These are phyloP conservation scores for Venturia pyrina DNA, from an alignment of 2,329 filamentous ascomycete species.

Conservation along the genomic window DNA sequence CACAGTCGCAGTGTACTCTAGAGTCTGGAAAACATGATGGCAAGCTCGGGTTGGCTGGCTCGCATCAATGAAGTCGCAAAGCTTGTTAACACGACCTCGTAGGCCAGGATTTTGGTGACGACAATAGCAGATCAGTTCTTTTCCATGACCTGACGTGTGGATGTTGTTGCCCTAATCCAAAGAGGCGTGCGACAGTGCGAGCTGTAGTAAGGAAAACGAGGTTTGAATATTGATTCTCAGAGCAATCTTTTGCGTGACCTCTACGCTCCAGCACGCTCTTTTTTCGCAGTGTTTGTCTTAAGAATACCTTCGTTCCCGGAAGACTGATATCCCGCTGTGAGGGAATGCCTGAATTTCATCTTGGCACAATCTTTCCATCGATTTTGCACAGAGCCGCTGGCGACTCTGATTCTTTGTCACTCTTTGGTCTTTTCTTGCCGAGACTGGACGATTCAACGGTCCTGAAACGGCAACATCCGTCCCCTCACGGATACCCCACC, in stretches of 20 bases:
- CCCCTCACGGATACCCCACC: not conserved
- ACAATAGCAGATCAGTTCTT: not conserved
- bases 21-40: not conserved
- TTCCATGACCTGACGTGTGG: not conserved
- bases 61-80: not conserved
- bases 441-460: not conserved
- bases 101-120: not conserved
- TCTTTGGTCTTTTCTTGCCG: not conserved
- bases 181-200: not conserved
- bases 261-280: not conserved
- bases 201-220: not conserved
- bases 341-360: not conserved
- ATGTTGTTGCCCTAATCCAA: not conserved
- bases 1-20: not conserved
- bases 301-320: not conserved
- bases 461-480: not conserved
- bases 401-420: not conserved
- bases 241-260: not conserved
- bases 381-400: not conserved
- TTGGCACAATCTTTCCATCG: not conserved
- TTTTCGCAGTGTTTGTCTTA: not conserved
- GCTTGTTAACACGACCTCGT: not conserved
- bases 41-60: not conserved
- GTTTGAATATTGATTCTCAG: constrained; percentile 2
- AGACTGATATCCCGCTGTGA: constrained; percentile 2